A percentile compares a stretch with the other conserved stretches of the same genome.
Evolutionary conservation across 1,284 basidiomycete genomes (phyloP).

Genomic region (Irpex sp.): DNA sequence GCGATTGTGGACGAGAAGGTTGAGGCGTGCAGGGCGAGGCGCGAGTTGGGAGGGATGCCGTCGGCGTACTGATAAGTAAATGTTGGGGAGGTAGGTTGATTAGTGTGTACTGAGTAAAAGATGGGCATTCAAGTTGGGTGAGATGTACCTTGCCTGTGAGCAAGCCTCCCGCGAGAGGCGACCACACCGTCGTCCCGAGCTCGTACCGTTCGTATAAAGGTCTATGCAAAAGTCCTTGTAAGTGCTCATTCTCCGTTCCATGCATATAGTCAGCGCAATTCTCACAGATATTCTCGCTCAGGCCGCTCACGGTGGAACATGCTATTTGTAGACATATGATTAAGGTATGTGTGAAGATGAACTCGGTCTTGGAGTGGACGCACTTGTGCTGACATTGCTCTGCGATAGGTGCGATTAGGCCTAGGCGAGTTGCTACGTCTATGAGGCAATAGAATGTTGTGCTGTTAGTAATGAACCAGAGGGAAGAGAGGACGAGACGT

Average conservation of each 20-base stretch:
- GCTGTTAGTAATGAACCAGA: not conserved
- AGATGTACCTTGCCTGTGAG: slow-evolving; percentile 65
- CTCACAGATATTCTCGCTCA: slow-evolving; percentile 76
- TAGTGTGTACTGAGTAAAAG: not conserved
- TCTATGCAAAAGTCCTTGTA: slow-evolving; percentile 22
- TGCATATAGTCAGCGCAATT: not conserved
- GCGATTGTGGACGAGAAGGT: not conserved
- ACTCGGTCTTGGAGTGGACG: not conserved
- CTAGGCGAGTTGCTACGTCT: not conserved
- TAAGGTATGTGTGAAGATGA: not conserved
- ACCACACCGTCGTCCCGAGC: slow-evolving; percentile 70
- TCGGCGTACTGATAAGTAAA: slow-evolving; percentile 35
- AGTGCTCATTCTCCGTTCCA: too few species aligned
- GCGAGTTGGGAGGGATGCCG: slow-evolving; percentile 53
- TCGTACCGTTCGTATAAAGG: slow-evolving; percentile 59
- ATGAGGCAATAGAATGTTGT: slow-evolving; percentile 9
- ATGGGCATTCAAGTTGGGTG: not conserved
- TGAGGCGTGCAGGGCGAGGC: slow-evolving; percentile 37
- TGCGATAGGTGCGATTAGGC: slow-evolving; percentile 67
- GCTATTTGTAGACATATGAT: not conserved
- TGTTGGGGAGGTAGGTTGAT: not conserved
- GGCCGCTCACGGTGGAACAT: slow-evolving; percentile 73
- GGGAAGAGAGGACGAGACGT: slow-evolving; percentile 15
- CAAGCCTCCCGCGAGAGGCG: slow-evolving; percentile 67
- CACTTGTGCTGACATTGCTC: slow-evolving; percentile 74